These are phyloP conservation scores for Fraxinus dipetala DNA, from an alignment of 305 asterid species.

Conservation along the genomic window DNA sequence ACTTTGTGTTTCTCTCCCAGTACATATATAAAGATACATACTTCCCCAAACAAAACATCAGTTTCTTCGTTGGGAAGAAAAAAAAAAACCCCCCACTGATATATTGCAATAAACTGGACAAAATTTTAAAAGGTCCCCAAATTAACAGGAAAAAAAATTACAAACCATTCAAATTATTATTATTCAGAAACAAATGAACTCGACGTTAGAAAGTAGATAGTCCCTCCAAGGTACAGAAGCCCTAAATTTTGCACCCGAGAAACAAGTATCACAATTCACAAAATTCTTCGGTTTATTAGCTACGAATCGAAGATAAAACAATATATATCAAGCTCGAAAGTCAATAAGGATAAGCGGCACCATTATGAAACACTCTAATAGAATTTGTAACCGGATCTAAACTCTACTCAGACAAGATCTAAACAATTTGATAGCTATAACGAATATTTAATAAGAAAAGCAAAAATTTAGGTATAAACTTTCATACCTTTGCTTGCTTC, in stretches of 20 bases:
- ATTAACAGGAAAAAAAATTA: background rate
- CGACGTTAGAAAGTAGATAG: background rate
- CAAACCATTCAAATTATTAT: background rate
- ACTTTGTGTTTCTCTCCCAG: background rate
- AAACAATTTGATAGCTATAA: background rate
- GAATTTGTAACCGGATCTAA: background rate
- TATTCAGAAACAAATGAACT: background rate
- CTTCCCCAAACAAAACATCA: background rate
- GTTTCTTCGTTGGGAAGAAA: background rate
- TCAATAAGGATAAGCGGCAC: background rate
- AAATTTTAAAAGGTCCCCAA: background rate
- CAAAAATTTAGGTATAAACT: background rate
- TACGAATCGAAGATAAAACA: background rate
- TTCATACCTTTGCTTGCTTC: background rate
- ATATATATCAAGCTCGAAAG: background rate
- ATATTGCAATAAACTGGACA: background rate
- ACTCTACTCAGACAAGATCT: background rate
- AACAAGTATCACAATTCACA: background rate
- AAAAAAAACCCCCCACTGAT: background rate
- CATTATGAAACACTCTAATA: background rate
- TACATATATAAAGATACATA: background rate
- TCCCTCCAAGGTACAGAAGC: background rate
- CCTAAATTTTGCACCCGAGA: background rate
- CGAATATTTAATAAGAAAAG: background rate
- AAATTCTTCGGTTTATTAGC: background rate